Evolutionary conservation across 768 basidiomycete species (phyloP).

Genomic region (Butyriboletus loyo): DNA sequence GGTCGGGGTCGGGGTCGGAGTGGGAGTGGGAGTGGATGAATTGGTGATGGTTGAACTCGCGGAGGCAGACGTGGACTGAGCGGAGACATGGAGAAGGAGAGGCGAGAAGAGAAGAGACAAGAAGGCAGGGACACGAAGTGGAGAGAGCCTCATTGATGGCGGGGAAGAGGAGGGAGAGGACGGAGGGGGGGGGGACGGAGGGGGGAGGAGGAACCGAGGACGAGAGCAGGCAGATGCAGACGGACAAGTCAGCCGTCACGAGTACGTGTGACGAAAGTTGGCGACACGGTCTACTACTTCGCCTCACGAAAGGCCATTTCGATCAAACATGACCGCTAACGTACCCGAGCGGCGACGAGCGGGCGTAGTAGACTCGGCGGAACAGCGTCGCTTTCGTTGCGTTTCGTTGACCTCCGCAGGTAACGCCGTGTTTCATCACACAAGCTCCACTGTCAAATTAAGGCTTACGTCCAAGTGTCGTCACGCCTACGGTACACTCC

Average conservation of each 20-base stretch:
- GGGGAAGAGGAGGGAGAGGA: neutral
- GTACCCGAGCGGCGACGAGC: constrained; percentile 3
- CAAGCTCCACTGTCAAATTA: neutral
- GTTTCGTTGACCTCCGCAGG: neutral
- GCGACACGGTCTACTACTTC: constrained; percentile 5
- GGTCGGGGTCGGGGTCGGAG: constrained; percentile 1
- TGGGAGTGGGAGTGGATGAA: neutral
- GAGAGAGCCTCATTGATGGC: constrained; percentile 12
- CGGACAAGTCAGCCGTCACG: constrained; percentile 31
- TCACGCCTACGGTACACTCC: constrained; percentile 1
- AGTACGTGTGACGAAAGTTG: constrained; percentile 17
- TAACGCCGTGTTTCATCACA: neutral
- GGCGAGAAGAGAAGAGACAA: constrained; percentile 28
- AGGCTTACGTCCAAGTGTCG: constrained; percentile 4
- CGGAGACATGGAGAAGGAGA: constrained; percentile 33
- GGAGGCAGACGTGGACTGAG: constrained; percentile 33
- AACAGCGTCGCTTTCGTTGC: neutral
- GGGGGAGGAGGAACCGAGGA: neutral
- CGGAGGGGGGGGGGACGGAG: neutral
- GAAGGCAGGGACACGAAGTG: neutral
- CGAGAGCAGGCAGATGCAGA: constrained; percentile 4
- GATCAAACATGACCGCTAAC: neutral
- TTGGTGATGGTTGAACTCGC: constrained; percentile 16
- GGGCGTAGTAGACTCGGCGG: constrained; percentile 8
- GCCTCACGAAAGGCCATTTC: neutral